phyloP scores from a whole-genome alignment of 805 yeast species.

The Clavispora asparagi region DNA sequence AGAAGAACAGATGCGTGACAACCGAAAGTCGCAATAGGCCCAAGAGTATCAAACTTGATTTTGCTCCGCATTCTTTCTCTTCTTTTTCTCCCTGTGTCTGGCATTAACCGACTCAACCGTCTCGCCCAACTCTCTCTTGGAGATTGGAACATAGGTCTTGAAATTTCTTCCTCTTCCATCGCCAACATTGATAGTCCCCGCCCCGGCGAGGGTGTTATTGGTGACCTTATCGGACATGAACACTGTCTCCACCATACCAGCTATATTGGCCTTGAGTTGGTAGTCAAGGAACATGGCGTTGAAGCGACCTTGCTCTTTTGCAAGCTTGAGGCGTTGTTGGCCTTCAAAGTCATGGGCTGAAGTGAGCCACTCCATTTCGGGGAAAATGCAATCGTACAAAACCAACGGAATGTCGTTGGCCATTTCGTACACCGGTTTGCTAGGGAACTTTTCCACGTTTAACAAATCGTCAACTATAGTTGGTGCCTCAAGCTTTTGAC shows the following conservation, averaged over 20 bases:
- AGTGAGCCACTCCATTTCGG: constrained; percentile 63
- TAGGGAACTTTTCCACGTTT: constrained; percentile 50
- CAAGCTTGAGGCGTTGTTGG: constrained; percentile 24
- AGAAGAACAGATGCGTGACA: not conserved
- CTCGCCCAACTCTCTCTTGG: constrained; percentile 53
- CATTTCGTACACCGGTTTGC: constrained; percentile 79
- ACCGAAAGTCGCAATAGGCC: too few species aligned
- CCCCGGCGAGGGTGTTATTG: constrained; percentile 9
- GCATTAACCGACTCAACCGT: constrained; percentile 66
- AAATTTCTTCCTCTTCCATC: constrained; percentile 69
- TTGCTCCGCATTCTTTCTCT: constrained; percentile 2
- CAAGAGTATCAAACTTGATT: not conserved
- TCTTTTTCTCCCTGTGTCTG: constrained; percentile 47
- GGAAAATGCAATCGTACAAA: constrained; percentile 77
- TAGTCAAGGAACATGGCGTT: constrained; percentile 52
- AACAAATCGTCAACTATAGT: constrained; percentile 53
- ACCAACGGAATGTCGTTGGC: constrained; percentile 87
- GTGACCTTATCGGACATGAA: constrained; percentile 4
- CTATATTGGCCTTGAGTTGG: constrained; percentile 51
- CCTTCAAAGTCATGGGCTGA: constrained; percentile 23
- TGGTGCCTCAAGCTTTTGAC: constrained; percentile 68
- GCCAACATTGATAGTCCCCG: constrained; percentile 55
- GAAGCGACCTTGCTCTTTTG: constrained; percentile 39
- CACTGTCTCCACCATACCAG: constrained; percentile 42
- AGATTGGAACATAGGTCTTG: constrained; percentile 52